These are phyloP conservation scores for Trichoderma pleuroti DNA, from an alignment of 2,329 filamentous ascomycete species.

Conservation along the genomic window DNA sequence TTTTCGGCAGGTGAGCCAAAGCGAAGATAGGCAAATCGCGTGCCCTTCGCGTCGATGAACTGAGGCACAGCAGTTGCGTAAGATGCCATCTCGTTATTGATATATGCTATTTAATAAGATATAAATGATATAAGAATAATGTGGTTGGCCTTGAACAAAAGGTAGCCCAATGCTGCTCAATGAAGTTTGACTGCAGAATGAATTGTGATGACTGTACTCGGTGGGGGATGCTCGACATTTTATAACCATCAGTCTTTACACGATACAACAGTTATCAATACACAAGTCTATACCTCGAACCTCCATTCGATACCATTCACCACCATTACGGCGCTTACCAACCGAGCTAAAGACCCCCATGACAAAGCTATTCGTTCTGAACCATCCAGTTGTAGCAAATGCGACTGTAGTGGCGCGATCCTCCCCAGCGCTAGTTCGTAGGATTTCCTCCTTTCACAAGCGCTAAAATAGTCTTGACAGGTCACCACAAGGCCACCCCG, in stretches of 20 bases:
- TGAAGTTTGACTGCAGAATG: neutral
- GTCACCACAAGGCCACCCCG: neutral
- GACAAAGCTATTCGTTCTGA: neutral
- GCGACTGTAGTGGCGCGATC: neutral
- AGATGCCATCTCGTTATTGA: neutral
- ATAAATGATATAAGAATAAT: neutral
- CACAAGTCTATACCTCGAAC: neutral
- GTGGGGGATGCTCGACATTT: neutral
- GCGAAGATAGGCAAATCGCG: conserved; percentile 2
- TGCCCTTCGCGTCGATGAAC: conserved; percentile 6
- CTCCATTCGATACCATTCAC: neutral
- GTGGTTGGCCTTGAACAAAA: neutral
- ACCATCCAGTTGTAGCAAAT: neutral
- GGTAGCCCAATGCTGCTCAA: neutral
- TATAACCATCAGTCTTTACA: neutral
- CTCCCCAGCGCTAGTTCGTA: neutral
- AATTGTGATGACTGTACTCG: neutral
- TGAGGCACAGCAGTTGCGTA: conserved; percentile 15
- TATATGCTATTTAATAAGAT: neutral
- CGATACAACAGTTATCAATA: neutral
- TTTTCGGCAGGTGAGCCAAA: neutral
- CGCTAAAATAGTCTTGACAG: neutral
- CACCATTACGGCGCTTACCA: neutral
- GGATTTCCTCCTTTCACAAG: neutral
- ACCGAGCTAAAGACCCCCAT: neutral